Evolutionary conservation across 352 stramenopile species (phyloP).

Genomic region (Globisporangium alternatum): DNA sequence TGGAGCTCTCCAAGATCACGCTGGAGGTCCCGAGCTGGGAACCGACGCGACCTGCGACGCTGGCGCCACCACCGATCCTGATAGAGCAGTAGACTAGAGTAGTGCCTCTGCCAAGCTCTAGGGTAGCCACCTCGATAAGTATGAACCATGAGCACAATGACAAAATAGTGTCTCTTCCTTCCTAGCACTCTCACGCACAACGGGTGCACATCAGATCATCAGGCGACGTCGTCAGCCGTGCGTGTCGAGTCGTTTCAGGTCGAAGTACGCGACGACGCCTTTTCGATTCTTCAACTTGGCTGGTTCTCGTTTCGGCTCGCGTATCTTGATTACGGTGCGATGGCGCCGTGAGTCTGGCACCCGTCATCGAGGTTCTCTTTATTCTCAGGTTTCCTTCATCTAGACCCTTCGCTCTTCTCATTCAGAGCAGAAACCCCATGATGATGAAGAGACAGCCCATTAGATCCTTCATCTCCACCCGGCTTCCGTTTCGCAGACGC

Average conservation of each 20-base stretch:
- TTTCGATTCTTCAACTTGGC: constrained; percentile 6
- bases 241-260: not conserved
- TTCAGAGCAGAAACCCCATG: not conserved
- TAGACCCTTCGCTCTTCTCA: not conserved
- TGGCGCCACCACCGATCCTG: not conserved
- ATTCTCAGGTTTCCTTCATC: not conserved
- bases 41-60: not conserved
- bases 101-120: not conserved
- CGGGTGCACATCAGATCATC: too few species aligned
- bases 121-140: not conserved
- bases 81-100: not conserved
- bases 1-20: constrained; percentile 33
- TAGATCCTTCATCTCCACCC: not conserved
- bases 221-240: not conserved
- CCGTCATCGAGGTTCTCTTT: not conserved
- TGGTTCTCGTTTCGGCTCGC: not conserved
- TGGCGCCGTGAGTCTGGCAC: not conserved
- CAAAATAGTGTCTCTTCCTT: not conserved
- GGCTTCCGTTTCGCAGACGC: not conserved
- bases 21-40: constrained; percentile 22
- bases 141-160: not conserved
- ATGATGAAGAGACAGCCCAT: not conserved
- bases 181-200: not conserved
- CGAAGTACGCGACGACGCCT: not conserved
- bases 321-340: not conserved